Percentiles rank a stretch among this genome's conserved stretches.
These are phyloP conservation scores for Russula brevipes DNA, from an alignment of 768 basidiomycete species.

Conservation along the genomic window DNA sequence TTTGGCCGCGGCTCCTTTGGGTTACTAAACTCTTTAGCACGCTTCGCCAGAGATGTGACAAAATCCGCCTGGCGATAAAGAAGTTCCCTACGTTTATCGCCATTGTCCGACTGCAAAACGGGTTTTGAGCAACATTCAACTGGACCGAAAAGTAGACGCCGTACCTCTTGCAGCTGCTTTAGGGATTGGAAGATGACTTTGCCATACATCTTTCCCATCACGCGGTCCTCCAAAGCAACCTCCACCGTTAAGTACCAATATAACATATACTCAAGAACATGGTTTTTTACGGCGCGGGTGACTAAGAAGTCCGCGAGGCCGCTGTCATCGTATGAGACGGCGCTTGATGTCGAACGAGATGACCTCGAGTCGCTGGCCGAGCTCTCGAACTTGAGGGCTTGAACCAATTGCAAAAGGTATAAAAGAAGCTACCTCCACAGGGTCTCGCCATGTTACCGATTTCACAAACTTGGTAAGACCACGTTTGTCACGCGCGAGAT, in stretches of 20 bases:
- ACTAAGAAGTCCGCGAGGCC: conserved; percentile 93
- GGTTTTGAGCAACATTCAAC: background rate
- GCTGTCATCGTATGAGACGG: conserved; percentile 84
- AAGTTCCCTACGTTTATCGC: conserved; percentile 77
- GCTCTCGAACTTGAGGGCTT: conserved; percentile 95
- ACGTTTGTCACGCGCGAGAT: conserved; percentile 84
- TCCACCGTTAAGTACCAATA: conserved; percentile 99
- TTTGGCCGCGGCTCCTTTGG: conserved; percentile 93
- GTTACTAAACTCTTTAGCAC: conserved; percentile 79
- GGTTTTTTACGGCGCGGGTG: conserved; percentile 73
- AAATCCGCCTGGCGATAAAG: conserved; percentile 89
- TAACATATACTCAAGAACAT: conserved; percentile 81
- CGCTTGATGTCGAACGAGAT: conserved; percentile 64
- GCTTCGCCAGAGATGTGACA: conserved; percentile 77
- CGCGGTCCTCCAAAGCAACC: conserved; percentile 70
- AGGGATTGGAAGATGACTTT: conserved; percentile 82
- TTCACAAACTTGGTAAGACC: conserved; percentile 97
- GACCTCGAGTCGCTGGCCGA: conserved; percentile 70
- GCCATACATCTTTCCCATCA: conserved; percentile 26
- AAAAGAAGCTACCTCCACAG: conserved; percentile 89
- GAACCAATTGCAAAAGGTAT: conserved; percentile 93
- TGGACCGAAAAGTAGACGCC: conserved; percentile 10
- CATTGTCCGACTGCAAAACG: conserved; percentile 54
- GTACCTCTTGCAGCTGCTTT: conserved; percentile 80
- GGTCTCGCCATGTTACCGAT: conserved; percentile 95